Evolutionary conservation across 2,329 filamentous ascomycete species (phyloP), one percentile per base, ranked within the genome.

Genomic region (Xylaria sp.): DNA sequence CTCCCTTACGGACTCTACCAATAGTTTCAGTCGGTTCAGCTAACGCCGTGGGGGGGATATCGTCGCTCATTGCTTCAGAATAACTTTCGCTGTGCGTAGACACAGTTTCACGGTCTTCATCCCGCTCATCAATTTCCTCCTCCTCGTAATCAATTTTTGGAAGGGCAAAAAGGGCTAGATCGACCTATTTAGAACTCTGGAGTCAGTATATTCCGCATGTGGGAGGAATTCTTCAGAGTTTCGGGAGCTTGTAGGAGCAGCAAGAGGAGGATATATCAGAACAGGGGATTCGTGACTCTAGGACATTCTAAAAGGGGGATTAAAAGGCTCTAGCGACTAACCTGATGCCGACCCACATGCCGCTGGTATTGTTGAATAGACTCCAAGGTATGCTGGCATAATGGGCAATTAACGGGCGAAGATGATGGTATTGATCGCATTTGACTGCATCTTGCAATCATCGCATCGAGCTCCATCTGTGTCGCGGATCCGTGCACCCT

Each of bases 311-410:
- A n/a, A n/a, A n/a, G n/a, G n/a, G n/a, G n/a, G n/a, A n/a, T n/a
- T n/a, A n/a, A n/a, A n/a, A n/a, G n/a, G n/a, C n/a, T n/a, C n/a
- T n/a, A n/a, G n/a, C n/a, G n/a, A n/a, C n/a, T n/a, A n/a, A n/a
- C n/a, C 15, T 74, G 67, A 63, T 77, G 75, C 1, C 65, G 68
- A 3, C 74, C 73, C 1, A 77, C 71, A 44, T 77, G 74, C 2
- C 66, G 69, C 20, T 73, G 44, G 54, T 76, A 76, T 9, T 67
- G 22, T 22, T 62, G 68, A 11, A 69, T 15, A 0, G 69, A 73
- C 0, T 51, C 47, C 10, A 72, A 13, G 0, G 13, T 11, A 27
- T 66, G 38, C 1, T 42, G 53, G 22, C 74, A 75, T 1, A 76
- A 10, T 3, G 63, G 73, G 20, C 73, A 77, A 7, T 64, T 13